Percentiles rank a stretch among this genome's conserved stretches.
Evolutionary conservation across 2,329 filamentous ascomycete genomes (phyloP).

Genomic region (Ascochyta clinopodiicola): DNA sequence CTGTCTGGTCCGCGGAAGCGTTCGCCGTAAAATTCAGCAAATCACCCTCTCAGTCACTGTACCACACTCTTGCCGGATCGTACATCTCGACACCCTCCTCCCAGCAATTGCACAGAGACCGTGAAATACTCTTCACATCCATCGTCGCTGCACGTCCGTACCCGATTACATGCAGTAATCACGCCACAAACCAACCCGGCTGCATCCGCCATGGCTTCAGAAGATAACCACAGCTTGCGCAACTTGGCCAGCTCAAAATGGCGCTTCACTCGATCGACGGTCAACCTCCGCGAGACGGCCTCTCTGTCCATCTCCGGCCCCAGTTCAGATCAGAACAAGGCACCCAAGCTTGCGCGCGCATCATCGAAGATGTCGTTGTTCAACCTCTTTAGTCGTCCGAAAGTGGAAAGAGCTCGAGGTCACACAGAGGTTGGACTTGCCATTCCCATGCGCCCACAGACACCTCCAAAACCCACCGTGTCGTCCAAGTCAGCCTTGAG

Average conservation of each 20-base stretch:
- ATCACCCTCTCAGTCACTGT: not conserved
- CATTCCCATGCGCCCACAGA: slow-evolving; percentile 42
- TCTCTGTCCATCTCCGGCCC: slow-evolving; percentile 10
- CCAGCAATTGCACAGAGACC: not conserved
- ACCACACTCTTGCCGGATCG: not conserved
- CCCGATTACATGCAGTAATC: slow-evolving; percentile 24
- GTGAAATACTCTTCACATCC: not conserved
- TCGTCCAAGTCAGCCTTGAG: slow-evolving; percentile 33
- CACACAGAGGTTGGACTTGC: slow-evolving; percentile 54
- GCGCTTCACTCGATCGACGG: slow-evolving; percentile 45
- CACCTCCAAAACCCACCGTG: slow-evolving; percentile 31
- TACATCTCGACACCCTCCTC: not conserved
- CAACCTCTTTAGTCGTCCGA: slow-evolving; percentile 57
- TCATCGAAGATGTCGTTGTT: slow-evolving; percentile 58
- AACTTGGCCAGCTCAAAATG: slow-evolving; percentile 42
- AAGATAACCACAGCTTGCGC: slow-evolving; percentile 34
- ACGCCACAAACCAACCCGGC: slow-evolving; percentile 20
- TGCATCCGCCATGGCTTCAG: slow-evolving; percentile 35
- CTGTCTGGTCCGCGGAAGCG: not conserved
- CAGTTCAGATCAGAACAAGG: slow-evolving; percentile 12
- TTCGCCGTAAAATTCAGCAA: slow-evolving; percentile 8
- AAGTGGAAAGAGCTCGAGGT: slow-evolving; percentile 56
- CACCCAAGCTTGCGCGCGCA: slow-evolving; percentile 40
- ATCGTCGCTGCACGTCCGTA: not conserved
- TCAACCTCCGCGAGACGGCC: slow-evolving; percentile 28